These are phyloP conservation scores for Phytopythium vexans DNA, from an alignment of 352 stramenopile genomes.

Conservation along the genomic window DNA sequence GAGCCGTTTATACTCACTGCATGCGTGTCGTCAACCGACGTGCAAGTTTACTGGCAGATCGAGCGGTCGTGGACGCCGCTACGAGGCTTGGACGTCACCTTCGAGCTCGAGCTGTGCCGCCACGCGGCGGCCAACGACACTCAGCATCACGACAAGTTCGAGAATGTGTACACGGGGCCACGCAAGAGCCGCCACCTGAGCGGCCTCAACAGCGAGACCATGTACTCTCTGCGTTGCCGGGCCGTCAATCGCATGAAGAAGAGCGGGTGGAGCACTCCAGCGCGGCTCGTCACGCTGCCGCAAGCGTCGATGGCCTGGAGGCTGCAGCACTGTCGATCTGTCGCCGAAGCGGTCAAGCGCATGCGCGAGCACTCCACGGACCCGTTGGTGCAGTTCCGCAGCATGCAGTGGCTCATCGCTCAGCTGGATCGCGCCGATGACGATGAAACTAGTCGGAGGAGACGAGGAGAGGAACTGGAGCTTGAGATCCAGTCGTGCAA, in stretches of 20 bases:
- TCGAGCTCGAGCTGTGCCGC: constrained; percentile 54
- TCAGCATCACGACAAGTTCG: constrained; percentile 26
- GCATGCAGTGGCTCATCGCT: constrained; percentile 51
- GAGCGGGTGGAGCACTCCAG: constrained; percentile 45
- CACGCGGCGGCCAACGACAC: constrained; percentile 12
- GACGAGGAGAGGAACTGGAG: constrained; percentile 24
- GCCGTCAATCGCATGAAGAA: constrained; percentile 44
- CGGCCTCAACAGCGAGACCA: constrained; percentile 21
- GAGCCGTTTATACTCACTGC: constrained; percentile 59
- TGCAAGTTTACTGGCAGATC: constrained; percentile 63
- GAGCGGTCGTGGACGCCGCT: constrained; percentile 37
- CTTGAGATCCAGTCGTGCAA: constrained; percentile 21
- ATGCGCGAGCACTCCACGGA: constrained; percentile 30
- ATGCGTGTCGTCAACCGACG: constrained; percentile 31
- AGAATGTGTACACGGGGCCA: constrained; percentile 32
- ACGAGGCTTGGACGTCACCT: constrained; percentile 32
- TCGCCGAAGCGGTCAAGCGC: constrained; percentile 39
- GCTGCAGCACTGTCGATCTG: constrained; percentile 40
- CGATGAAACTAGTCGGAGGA: constrained; percentile 8
- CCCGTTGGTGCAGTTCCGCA: constrained; percentile 21
- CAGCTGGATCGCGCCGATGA: constrained; percentile 30
- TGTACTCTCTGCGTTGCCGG: constrained; percentile 56
- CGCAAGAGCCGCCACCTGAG: constrained; percentile 31
- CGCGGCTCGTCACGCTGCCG: constrained; percentile 48
- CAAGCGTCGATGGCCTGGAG: constrained; percentile 55